phyloP scores from a whole-genome alignment of 305 asterid species.

The Plantago coronopus region DNA sequence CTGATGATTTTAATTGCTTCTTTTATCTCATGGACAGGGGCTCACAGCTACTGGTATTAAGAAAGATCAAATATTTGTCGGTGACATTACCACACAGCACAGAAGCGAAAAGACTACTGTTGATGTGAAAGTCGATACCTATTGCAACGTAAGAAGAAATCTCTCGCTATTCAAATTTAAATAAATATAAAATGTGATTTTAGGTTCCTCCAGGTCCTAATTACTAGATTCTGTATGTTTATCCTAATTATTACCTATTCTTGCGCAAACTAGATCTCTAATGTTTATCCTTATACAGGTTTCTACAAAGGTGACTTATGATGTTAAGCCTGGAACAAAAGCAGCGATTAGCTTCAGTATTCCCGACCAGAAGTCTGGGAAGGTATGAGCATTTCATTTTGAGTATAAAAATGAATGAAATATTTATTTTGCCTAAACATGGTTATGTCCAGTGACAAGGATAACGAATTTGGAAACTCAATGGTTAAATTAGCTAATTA shows the following conservation, averaged over 20 bases:
- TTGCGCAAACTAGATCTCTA: slow-evolving; percentile 5
- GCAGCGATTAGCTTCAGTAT: slow-evolving; percentile 66
- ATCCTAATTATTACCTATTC: background rate
- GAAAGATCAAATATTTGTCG: slow-evolving; percentile 65
- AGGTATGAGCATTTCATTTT: slow-evolving; percentile 39
- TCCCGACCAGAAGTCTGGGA: slow-evolving; percentile 86
- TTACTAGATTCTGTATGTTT: background rate
- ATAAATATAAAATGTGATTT: no score
- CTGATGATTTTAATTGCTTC: slow-evolving; percentile 5
- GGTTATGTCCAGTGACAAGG: no score
- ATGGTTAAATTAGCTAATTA: no score
- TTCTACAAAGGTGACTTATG: slow-evolving; percentile 59
- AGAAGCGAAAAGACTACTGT: slow-evolving; percentile 58
- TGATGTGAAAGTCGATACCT: slow-evolving; percentile 78
- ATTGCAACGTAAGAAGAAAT: slow-evolving; percentile 55
- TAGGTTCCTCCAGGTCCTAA: no score
- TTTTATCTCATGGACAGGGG: slow-evolving; percentile 46
- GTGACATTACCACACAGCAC: slow-evolving; percentile 71
- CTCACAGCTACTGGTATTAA: slow-evolving; percentile 72
- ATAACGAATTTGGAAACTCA: no score
- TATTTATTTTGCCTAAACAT: background rate
- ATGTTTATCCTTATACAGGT: slow-evolving; percentile 38
- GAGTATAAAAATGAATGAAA: slow-evolving; percentile 10
- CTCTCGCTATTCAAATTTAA: no score
- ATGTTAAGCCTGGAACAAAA: slow-evolving; percentile 60